Evolutionary conservation across 1,284 basidiomycete genomes (phyloP).

Genomic region (Malassezia obtusa): DNA sequence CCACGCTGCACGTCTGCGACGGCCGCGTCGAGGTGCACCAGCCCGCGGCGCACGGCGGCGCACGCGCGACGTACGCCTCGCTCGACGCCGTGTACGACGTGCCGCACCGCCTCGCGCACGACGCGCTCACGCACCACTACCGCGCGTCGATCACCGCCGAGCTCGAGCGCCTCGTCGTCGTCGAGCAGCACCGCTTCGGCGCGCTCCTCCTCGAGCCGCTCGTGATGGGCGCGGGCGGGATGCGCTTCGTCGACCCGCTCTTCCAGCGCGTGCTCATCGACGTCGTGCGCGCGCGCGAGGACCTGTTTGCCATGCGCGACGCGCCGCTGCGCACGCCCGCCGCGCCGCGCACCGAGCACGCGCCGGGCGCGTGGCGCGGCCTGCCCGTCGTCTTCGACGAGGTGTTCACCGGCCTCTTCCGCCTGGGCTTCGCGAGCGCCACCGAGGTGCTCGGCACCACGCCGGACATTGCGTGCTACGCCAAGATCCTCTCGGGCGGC

Average conservation of each 20-base stretch:
- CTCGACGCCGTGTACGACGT: constrained; percentile 67
- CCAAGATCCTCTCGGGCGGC: constrained; percentile 89
- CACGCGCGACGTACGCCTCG: constrained; percentile 46
- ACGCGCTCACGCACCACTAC: constrained; percentile 60
- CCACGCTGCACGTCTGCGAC: constrained; percentile 59
- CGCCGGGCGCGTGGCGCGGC: constrained; percentile 56
- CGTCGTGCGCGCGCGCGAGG: constrained; percentile 57
- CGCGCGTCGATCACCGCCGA: constrained; percentile 56
- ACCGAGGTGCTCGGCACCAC: constrained; percentile 25
- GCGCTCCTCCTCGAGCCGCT: constrained; percentile 84
- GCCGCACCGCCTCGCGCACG: constrained; percentile 55
- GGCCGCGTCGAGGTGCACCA: constrained; percentile 20
- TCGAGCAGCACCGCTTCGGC: constrained; percentile 50
- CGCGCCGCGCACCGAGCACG: background rate
- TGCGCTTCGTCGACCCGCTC: constrained; percentile 94
- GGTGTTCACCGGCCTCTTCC: constrained; percentile 83
- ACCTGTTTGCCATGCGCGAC: constrained; percentile 50
- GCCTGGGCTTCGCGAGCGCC: constrained; percentile 57
- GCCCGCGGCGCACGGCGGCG: background rate
- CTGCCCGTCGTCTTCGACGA: constrained; percentile 92
- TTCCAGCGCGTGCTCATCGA: constrained; percentile 84
- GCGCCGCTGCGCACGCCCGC: constrained; percentile 21
- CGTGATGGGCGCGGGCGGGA: constrained; percentile 88
- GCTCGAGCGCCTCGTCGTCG: constrained; percentile 53
- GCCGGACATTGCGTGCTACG: constrained; percentile 70